Evolutionary conservation across 805 yeast species (phyloP), one percentile per base, ranked within the genome.

Genomic region (Wickerhamomyces hampshirensis): DNA sequence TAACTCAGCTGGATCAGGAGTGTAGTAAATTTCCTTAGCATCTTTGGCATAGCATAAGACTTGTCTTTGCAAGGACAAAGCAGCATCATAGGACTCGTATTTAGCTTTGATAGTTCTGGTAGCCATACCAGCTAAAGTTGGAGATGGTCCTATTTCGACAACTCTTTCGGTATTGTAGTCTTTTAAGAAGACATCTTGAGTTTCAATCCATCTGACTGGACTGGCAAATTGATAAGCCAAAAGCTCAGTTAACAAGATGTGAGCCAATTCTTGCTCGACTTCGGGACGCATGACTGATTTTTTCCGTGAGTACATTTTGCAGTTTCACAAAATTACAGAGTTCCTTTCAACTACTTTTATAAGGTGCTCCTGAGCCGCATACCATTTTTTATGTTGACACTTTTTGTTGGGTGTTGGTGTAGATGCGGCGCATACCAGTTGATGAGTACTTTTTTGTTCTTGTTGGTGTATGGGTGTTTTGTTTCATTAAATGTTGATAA

Each of bases 121-220:
- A 47, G 98, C 98, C 99, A 93, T 93, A 50, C 98, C 98, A 28
- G 97, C 93, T 60, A 93, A 74, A 30, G 98, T 93, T 43, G 99
- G 98, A 33, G 98, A 88, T 43, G 99, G 99, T 38, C 99, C 99
- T 47, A 93, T 86, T 66, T 93, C 99, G 49, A 93, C 96, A 44
- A 93, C 91, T 59, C 98, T 78, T 69, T 94, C 98, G 44, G 97
- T 84, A 66, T 91, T 88, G 76, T 78, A 83, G 53, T 88, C 93
- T 62, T 85, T 84, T 61, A 93, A 76, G 60, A 93, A 84, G 40
- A 93, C 98, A 69, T 93, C 98, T 68, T 93, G 99, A 44, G 98
- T 93, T 63, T 94, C 98, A 63, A 94, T 93, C 98, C 99, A 93
- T 75, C 98, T 81, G 48, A 93, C 99, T 32, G 99, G 98, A 44